A percentile compares a stretch with the other conserved stretches of the same genome.
These are phyloP conservation scores for Annona squamosa DNA, from an alignment of 164 flowering plant species.

Conservation along the genomic window DNA sequence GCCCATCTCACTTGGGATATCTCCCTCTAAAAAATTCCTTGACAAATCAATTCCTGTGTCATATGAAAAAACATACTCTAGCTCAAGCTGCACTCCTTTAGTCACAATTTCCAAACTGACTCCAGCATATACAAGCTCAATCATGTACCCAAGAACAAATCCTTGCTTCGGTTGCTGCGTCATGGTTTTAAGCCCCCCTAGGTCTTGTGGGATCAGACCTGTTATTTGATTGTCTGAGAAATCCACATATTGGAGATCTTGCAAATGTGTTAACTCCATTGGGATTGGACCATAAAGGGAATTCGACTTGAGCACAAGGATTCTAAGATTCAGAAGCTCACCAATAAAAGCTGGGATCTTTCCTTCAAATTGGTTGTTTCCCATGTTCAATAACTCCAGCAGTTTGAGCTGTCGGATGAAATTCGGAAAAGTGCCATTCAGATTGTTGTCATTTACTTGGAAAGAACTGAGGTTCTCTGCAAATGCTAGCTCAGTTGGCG, in stretches of 20 bases:
- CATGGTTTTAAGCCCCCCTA: slow-evolving; percentile 9
- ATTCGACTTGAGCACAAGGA: slow-evolving; percentile 18
- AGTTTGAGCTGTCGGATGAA: slow-evolving; percentile 8
- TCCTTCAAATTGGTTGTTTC: slow-evolving; percentile 4
- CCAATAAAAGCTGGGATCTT: slow-evolving; percentile 11
- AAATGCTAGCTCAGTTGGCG: slow-evolving; percentile 9
- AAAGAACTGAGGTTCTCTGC: slow-evolving; percentile 4
- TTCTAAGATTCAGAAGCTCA: slow-evolving; percentile 11
- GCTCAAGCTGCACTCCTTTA: slow-evolving; percentile 5
- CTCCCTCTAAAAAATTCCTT: slow-evolving; percentile 12
- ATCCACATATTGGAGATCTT: slow-evolving; percentile 4
- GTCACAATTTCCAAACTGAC: slow-evolving; percentile 10
- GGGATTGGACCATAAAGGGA: slow-evolving; percentile 11
- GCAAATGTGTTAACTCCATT: slow-evolving; percentile 6
- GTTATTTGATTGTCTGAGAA: slow-evolving; percentile 6
- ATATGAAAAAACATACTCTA: background rate
- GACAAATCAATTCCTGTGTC: slow-evolving; percentile 18
- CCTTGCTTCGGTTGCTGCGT: background rate
- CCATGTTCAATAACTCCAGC: slow-evolving; percentile 13
- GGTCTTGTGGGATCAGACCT: background rate
- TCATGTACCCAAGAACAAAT: slow-evolving; percentile 8
- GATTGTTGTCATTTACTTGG: slow-evolving; percentile 5
- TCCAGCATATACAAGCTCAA: slow-evolving; percentile 5
- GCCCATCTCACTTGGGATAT: slow-evolving; percentile 15
- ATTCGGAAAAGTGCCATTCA: slow-evolving; percentile 10